Conservation (phyloP, 2,329 filamentous ascomycete genomes). For the Apiospora sp. region DNA sequence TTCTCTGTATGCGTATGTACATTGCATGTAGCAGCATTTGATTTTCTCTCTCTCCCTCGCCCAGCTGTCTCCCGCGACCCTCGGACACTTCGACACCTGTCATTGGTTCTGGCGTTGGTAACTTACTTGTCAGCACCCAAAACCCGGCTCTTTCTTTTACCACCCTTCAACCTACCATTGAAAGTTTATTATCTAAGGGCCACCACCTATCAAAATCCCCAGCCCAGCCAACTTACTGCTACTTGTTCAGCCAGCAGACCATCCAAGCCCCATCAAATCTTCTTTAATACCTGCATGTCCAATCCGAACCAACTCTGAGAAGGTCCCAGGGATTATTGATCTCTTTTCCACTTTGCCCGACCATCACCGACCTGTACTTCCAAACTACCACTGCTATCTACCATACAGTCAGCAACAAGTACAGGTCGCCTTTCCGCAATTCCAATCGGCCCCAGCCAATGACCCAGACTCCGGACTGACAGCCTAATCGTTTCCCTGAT, state of each 20-base stretch:
- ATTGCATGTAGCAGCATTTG: not conserved
- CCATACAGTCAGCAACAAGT: conserved; percentile 19
- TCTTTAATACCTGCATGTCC: conserved; percentile 7
- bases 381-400: conserved; percentile 1
- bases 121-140: conserved; percentile 18
- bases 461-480: conserved; percentile 4
- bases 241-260: not conserved
- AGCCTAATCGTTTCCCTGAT: not conserved
- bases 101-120: conserved; percentile 5
- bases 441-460: not conserved
- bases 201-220: conserved; percentile 10
- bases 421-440: conserved; percentile 9
- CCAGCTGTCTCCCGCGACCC: not conserved
- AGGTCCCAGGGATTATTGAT: conserved; percentile 3
- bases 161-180: conserved; percentile 12
- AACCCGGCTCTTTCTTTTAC: conserved; percentile 19
- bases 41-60: not conserved
- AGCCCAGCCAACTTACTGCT: not conserved
- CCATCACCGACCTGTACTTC: conserved; percentile 14
- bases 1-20: not conserved
- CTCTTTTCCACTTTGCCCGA: conserved; percentile 17
- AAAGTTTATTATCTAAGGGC: conserved; percentile 17
- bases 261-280: conserved; percentile 17
- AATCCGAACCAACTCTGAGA: conserved; percentile 9
- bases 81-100: conserved; percentile 12